Conservation (phyloP, 2,329 filamentous ascomycete genomes). For the Cladosporium sp. region DNA sequence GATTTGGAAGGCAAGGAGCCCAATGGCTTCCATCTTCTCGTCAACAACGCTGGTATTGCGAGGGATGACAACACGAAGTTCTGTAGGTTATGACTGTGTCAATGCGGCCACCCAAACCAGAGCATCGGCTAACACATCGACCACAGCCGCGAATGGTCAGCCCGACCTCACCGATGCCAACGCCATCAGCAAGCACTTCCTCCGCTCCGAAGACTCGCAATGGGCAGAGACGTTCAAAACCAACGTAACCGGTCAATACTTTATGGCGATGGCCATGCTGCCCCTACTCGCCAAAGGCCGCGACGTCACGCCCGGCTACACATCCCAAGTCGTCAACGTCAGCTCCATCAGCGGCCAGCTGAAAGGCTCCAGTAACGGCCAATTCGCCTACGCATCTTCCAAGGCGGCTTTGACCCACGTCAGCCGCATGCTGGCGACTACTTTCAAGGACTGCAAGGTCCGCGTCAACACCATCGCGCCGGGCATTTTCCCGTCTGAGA, state of each 20-base stretch:
- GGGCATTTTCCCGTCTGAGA: constrained; percentile 43
- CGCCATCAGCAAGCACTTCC: constrained; percentile 49
- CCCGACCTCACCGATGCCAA: constrained; percentile 46
- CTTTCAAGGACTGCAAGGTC: constrained; percentile 40
- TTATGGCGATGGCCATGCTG: constrained; percentile 52
- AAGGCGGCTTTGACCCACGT: constrained; percentile 49
- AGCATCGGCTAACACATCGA: not conserved
- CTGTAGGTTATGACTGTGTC: constrained; percentile 24
- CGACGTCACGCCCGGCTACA: constrained; percentile 44
- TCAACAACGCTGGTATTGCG: constrained; percentile 53
- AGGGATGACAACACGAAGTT: constrained; percentile 50
- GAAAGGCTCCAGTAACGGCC: constrained; percentile 48
- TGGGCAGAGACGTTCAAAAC: constrained; percentile 51
- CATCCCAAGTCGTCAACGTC: constrained; percentile 51
- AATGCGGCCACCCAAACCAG: not conserved
- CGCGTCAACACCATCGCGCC: constrained; percentile 43
- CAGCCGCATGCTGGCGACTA: constrained; percentile 43
- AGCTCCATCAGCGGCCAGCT: constrained; percentile 49
- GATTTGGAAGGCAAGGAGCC: constrained; percentile 44
- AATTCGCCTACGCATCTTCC: constrained; percentile 49
- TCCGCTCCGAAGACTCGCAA: constrained; percentile 42
- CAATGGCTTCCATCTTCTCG: constrained; percentile 51
- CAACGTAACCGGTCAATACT: constrained; percentile 50
- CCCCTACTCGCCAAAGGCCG: constrained; percentile 50
- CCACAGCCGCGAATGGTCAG: constrained; percentile 35